Conservation (phyloP, 1,139 yeast species). For the Torulaspora globosa region DNA sequence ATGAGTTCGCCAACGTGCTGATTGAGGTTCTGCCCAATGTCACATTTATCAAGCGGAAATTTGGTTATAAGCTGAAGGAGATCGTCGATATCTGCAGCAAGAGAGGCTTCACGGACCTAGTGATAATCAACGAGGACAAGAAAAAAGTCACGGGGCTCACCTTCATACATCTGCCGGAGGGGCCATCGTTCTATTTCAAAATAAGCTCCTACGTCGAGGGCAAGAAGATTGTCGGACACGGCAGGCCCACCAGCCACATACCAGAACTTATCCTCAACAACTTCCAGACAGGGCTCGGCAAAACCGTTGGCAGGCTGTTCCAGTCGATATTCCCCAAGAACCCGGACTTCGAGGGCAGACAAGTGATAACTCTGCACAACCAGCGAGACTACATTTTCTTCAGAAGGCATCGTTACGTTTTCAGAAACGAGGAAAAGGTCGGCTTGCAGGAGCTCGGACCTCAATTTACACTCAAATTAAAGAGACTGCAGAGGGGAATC, state of each 20-base stretch:
- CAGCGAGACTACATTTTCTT: conserved; percentile 94
- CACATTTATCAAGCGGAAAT: conserved; percentile 81
- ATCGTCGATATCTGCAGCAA: conserved; percentile 79
- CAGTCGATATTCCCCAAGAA: conserved; percentile 87
- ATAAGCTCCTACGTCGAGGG: conserved; percentile 74
- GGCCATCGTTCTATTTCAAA: conserved; percentile 91
- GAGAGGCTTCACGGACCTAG: conserved; percentile 79
- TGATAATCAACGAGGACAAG: conserved; percentile 90
- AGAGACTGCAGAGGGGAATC: conserved; percentile 87
- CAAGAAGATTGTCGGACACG: conserved; percentile 79
- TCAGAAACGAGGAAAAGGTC: conserved; percentile 83
- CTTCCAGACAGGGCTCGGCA: conserved; percentile 87
- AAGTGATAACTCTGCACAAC: conserved; percentile 90
- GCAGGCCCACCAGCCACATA: conserved; percentile 80
- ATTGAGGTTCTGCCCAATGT: conserved; percentile 82
- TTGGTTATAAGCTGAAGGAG: conserved; percentile 76
- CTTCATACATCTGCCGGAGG: conserved; percentile 87
- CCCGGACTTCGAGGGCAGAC: conserved; percentile 93
- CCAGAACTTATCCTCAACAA: conserved; percentile 91
- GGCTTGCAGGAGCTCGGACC: conserved; percentile 97
- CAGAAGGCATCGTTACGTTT: conserved; percentile 89
- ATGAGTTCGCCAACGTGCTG: conserved; percentile 82
- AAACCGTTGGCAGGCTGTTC: conserved; percentile 85
- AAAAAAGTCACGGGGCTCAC: conserved; percentile 88
- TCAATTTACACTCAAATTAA: conserved; percentile 82